phyloP scores from a whole-genome alignment of 2,329 filamentous ascomycete genomes.

The Fusarium cyanostomum region DNA sequence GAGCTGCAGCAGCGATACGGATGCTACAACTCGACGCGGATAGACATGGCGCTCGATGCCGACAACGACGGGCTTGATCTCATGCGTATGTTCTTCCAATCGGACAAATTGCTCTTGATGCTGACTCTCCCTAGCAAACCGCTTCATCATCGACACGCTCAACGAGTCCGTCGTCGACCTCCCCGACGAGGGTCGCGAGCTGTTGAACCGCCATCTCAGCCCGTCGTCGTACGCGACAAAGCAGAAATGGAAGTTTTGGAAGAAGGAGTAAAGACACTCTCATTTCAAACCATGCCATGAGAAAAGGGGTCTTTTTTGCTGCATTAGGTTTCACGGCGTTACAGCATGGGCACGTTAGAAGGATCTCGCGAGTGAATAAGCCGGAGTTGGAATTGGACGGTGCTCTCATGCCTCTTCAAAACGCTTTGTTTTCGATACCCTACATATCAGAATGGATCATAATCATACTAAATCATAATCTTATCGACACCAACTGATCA shows the following conservation, averaged over 20 bases:
- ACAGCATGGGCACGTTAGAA: neutral
- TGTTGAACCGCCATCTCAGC: constrained; percentile 46
- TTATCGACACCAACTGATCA: neutral
- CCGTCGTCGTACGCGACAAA: constrained; percentile 27
- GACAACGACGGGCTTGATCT: constrained; percentile 52
- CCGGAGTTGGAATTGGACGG: constrained; percentile 9
- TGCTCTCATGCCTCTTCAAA: neutral
- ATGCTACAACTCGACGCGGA: constrained; percentile 60
- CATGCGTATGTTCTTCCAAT: constrained; percentile 54
- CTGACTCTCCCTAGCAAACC: constrained; percentile 45
- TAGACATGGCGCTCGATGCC: constrained; percentile 57
- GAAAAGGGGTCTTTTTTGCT: no score
- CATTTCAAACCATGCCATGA: neutral
- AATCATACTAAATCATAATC: neutral
- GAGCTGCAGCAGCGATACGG: constrained; percentile 57
- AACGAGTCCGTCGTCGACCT: constrained; percentile 51
- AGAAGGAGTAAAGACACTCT: constrained; percentile 31
- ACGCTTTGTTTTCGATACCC: constrained; percentile 25
- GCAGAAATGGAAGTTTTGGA: constrained; percentile 45
- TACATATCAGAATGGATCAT: constrained; percentile 31
- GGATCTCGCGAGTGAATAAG: neutral
- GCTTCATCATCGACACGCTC: constrained; percentile 54
- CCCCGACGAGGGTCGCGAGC: constrained; percentile 49
- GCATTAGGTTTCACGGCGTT: neutral
- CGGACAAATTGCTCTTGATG: neutral